phyloP scores from a whole-genome alignment of 257 asterid species.

The Fraxinus anomala region DNA sequence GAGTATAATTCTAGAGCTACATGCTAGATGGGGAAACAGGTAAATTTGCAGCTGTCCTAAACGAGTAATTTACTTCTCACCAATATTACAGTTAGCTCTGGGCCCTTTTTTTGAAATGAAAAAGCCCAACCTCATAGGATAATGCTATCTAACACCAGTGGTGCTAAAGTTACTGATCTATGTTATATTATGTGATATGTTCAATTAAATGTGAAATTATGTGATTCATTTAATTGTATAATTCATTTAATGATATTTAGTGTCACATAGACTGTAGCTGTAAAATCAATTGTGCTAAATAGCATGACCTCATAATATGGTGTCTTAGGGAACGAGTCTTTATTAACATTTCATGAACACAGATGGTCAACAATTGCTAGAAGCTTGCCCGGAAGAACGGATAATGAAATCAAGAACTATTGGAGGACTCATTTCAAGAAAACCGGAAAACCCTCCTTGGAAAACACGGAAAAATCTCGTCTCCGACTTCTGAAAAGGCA shows the following conservation, averaged over 20 bases:
- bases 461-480: conserved; percentile 41
- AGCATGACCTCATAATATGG: background rate
- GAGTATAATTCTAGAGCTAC: conserved; percentile 65
- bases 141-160: too few species aligned
- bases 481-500: conserved; percentile 58
- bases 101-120: too few species aligned
- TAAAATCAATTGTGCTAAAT: too few species aligned
- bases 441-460: conserved; percentile 36
- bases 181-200: too few species aligned
- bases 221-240: too few species aligned
- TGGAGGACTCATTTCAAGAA: conserved; percentile 94
- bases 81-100: background rate
- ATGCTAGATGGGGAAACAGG: conserved; percentile 96
- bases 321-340: background rate
- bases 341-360: background rate
- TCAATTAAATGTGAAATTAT: too few species aligned
- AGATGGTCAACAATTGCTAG: conserved; percentile 94
- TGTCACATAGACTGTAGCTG: too few species aligned
- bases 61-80: background rate
- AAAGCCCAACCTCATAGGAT: too few species aligned
- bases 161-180: too few species aligned
- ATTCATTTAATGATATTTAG: too few species aligned
- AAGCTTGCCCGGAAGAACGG: conserved; percentile 81
- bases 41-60: conserved; percentile 14
- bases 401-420: conserved; percentile 78